Evolutionary conservation across 179 eudicot species (phyloP).

Genomic region (Silene vulgaris): DNA sequence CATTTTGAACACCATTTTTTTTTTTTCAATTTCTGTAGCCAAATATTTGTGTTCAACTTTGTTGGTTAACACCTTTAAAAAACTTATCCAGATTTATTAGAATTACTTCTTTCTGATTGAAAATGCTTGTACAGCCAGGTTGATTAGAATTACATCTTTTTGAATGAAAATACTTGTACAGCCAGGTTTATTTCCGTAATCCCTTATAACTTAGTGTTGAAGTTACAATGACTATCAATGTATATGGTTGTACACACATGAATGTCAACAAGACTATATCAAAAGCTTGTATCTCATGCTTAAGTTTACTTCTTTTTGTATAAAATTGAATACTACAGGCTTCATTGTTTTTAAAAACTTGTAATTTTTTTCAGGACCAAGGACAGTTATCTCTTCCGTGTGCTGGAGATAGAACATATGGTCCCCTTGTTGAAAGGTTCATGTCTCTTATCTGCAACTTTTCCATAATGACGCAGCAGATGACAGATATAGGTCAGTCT

Average conservation of each 20-base stretch:
- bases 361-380: constrained; percentile 37
- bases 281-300: constrained; percentile 11
- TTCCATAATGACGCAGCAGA: constrained; percentile 81
- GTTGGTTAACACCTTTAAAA: background rate
- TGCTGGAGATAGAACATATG: constrained; percentile 49
- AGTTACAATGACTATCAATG: background rate
- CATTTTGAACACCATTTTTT: background rate
- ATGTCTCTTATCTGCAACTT: constrained; percentile 83
- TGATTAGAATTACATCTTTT: background rate
- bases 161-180: constrained; percentile 5
- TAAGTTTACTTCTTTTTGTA: background rate
- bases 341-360: background rate
- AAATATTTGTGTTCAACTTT: background rate
- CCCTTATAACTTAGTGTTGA: background rate
- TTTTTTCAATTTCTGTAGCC: background rate
- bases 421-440: constrained; percentile 59
- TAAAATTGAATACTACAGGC: background rate
- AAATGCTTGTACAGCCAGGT: constrained; percentile 6
- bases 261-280: constrained; percentile 2
- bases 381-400: constrained; percentile 25
- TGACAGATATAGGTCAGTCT: constrained; percentile 79
- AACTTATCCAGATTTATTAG: background rate
- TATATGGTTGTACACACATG: constrained; percentile 5
- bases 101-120: constrained; percentile 4
- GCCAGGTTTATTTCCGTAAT: background rate